Conservation (phyloP, 768 basidiomycete species). For the Lentinus tigrinus region DNA sequence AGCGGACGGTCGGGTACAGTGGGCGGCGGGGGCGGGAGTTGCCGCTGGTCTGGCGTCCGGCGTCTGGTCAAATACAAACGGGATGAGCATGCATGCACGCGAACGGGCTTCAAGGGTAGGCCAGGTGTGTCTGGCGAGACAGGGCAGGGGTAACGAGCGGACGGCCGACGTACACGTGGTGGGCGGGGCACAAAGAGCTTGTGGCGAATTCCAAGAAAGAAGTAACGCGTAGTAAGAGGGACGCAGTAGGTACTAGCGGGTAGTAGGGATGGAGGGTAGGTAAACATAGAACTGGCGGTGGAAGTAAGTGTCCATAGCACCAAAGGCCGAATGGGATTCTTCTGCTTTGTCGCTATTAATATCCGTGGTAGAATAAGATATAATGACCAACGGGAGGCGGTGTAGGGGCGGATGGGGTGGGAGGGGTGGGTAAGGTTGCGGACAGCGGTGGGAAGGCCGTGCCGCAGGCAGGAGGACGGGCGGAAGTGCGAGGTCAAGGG, state of each 20-base stretch:
- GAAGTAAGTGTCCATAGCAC: conserved; percentile 11
- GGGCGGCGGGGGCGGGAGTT: too few species aligned
- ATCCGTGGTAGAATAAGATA: conserved; percentile 20
- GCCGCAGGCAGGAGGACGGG: neutral
- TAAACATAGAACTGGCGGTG: too few species aligned
- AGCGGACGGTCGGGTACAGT: too few species aligned
- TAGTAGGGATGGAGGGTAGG: conserved; percentile 6
- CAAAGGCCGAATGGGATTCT: neutral
- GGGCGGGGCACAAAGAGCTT: neutral
- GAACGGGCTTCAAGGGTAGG: neutral
- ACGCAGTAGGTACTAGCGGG: neutral
- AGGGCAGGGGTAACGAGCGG: conserved; percentile 3
- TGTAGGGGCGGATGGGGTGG: neutral
- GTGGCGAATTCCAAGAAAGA: neutral
- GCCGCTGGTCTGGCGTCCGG: too few species aligned
- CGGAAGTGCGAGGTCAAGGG: neutral
- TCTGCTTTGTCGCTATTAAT: conserved; percentile 17
- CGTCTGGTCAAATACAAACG: neutral
- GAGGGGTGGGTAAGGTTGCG: neutral
- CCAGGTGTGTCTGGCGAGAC: neutral
- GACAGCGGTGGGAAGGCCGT: neutral
- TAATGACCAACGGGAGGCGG: conserved; percentile 10
- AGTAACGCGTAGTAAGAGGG: neutral
- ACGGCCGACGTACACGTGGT: neutral
- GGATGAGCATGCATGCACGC: neutral